Evolutionary conservation across 2,329 filamentous ascomycete species (phyloP).

Genomic region (Plenodomus biglobosus): DNA sequence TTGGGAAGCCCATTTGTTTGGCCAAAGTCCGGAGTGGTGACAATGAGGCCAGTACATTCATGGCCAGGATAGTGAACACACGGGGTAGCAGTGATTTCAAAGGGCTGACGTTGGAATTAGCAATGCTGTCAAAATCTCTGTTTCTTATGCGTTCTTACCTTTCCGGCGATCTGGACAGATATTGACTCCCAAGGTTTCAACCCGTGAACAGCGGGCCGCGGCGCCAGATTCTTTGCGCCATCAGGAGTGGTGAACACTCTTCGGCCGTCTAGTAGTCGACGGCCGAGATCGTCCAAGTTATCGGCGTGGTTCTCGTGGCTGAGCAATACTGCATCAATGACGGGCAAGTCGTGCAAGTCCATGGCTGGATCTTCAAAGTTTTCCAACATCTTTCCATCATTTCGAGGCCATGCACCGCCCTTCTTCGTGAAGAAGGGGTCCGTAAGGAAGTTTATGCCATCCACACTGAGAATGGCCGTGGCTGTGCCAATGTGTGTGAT

Average conservation of each 20-base stretch:
- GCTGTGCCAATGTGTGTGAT: constrained; percentile 54
- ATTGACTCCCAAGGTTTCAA: constrained; percentile 33
- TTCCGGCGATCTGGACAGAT: constrained; percentile 18
- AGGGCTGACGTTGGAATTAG: constrained; percentile 11
- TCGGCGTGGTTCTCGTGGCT: constrained; percentile 56
- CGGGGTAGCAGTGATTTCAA: constrained; percentile 49
- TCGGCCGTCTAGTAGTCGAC: constrained; percentile 47
- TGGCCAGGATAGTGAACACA: constrained; percentile 49
- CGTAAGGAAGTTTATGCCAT: constrained; percentile 26
- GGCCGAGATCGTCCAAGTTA: constrained; percentile 53
- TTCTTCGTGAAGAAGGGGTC: constrained; percentile 28
- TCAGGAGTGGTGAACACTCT: constrained; percentile 51
- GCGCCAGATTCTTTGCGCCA: constrained; percentile 49
- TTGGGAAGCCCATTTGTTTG: constrained; percentile 45
- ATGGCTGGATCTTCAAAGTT: constrained; percentile 37
- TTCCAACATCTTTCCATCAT: not conserved
- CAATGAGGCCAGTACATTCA: constrained; percentile 52
- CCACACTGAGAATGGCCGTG: constrained; percentile 49
- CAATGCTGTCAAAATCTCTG: not conserved
- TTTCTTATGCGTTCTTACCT: constrained; percentile 2
- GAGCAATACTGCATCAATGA: constrained; percentile 53
- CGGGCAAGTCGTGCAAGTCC: constrained; percentile 44
- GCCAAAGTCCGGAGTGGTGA: constrained; percentile 46
- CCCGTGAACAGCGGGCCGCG: constrained; percentile 46
- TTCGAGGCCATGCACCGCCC: constrained; percentile 8